A percentile compares a stretch with the other conserved stretches of the same genome.
Evolutionary conservation across 2,329 filamentous ascomycete genomes (phyloP).

Genomic region (Pestalotiopsis sp.): DNA sequence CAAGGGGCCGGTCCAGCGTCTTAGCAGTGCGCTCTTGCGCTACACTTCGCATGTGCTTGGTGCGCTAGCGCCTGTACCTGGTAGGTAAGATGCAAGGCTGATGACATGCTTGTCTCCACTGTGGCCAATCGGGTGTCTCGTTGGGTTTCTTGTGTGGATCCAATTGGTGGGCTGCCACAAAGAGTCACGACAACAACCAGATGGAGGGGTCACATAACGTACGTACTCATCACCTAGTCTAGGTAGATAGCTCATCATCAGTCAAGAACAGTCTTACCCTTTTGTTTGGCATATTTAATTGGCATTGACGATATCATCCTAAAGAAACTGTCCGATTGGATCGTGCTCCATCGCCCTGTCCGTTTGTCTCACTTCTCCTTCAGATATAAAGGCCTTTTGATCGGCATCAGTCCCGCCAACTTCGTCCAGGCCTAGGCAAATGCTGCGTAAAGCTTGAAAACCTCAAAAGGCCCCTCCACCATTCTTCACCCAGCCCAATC

Average conservation of each 20-base stretch:
- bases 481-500: neutral
- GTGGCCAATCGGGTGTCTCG: neutral
- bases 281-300: neutral
- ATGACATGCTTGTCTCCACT: neutral
- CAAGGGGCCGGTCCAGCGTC: neutral
- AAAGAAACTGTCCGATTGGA: neutral
- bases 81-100: neutral
- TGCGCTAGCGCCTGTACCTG: neutral
- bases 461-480: neutral
- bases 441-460: neutral
- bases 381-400: neutral
- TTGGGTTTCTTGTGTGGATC: neutral
- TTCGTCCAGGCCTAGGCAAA: neutral
- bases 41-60: neutral
- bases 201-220: neutral
- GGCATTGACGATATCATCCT: neutral
- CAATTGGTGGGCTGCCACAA: neutral
- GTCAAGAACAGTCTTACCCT: neutral
- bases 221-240: neutral
- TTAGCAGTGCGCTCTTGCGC: neutral
- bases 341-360: neutral
- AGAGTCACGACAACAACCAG: neutral
- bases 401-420: neutral
- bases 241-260: neutral
- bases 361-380: neutral